Percentiles rank a stretch among this genome's conserved stretches.
Conservation (phyloP, 805 yeast species). For the Saccharomycopsis babjevae region DNA sequence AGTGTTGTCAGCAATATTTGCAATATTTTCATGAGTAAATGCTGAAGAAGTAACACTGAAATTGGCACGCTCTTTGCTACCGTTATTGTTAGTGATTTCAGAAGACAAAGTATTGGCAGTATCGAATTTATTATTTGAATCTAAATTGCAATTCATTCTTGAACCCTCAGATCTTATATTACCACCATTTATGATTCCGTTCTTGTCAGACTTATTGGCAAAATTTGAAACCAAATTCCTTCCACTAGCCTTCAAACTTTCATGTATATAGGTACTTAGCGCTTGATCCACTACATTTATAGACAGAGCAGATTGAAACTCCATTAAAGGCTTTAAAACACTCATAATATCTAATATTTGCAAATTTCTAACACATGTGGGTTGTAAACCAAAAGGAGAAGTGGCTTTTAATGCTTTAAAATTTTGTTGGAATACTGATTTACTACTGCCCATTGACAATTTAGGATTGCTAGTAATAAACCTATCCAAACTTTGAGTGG, state of each 20-base stretch:
- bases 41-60: no score
- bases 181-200: neutral
- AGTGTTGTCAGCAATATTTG: neutral
- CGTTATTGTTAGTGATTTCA: neutral
- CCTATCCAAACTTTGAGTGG: conserved; percentile 2
- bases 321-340: conserved; percentile 10
- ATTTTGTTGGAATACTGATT: neutral
- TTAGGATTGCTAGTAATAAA: neutral
- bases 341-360: conserved; percentile 15
- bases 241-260: neutral
- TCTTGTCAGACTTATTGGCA: neutral
- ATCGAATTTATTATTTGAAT: no score
- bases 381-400: conserved; percentile 9
- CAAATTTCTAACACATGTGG: conserved; percentile 1
- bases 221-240: neutral
- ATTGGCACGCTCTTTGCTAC: no score
- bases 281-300: conserved; percentile 9
- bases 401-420: conserved; percentile 7
- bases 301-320: conserved; percentile 6
- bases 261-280: conserved; percentile 4
- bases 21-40: neutral
- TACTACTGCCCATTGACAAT: neutral
- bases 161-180: no score
- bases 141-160: no score
- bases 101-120: neutral